These are phyloP conservation scores for Rhodotorula sp. DNA, from an alignment of 1,284 basidiomycete genomes.

Conservation along the genomic window DNA sequence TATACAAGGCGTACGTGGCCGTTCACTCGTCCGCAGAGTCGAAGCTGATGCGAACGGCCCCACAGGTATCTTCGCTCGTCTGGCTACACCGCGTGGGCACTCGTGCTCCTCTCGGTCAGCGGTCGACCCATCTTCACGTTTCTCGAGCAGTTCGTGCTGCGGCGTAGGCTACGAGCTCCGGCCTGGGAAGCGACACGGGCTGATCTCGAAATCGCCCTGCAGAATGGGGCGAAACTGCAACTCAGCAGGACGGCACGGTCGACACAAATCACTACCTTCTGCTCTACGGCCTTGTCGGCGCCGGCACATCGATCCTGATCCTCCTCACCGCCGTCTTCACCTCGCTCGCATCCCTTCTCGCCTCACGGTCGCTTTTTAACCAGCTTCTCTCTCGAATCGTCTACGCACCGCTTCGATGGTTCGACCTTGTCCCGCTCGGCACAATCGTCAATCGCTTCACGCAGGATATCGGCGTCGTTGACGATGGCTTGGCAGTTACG, in stretches of 20 bases:
- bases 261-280: constrained; percentile 14
- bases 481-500: constrained; percentile 43
- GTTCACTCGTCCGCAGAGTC: too few species aligned
- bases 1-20: constrained; percentile 26
- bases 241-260: neutral
- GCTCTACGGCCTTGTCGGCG: constrained; percentile 27
- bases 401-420: constrained; percentile 44
- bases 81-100: constrained; percentile 18
- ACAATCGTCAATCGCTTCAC: constrained; percentile 46
- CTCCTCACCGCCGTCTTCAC: constrained; percentile 38
- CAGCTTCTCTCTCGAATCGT: constrained; percentile 43
- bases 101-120: constrained; percentile 18
- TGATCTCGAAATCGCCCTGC: neutral
- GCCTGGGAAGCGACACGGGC: neutral
- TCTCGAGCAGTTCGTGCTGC: constrained; percentile 33
- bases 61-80: constrained; percentile 33
- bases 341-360: constrained; percentile 30
- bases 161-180: constrained; percentile 1
- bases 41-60: neutral
- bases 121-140: constrained; percentile 22
- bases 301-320: constrained; percentile 14
- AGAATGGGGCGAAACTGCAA: constrained; percentile 33
- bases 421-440: constrained; percentile 45
- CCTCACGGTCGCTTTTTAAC: constrained; percentile 42
- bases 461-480: constrained; percentile 44